Base-by-base conservation (phyloP, 768 basidiomycete species). In the Mycena indigotica region DNA sequence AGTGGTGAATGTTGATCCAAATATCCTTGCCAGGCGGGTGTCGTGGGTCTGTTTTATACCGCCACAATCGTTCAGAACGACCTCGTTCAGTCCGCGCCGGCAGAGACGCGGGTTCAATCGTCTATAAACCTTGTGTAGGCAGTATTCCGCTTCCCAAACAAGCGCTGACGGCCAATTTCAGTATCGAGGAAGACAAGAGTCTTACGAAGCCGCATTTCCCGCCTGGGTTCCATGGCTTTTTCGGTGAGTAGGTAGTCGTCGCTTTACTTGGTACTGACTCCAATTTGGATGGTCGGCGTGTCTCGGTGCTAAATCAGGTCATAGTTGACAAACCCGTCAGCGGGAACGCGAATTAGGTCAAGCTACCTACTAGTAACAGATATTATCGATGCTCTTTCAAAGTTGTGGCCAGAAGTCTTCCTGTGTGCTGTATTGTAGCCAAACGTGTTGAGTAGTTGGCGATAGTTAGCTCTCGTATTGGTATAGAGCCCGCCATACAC, bases 61-160 rank as follows among this genome's bases (percentile, higher is more conserved):
- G 67, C 72, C 19, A 53, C 66, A 19, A 69, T 75, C 21, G 72
- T 69, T 17, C 69, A 75, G 32, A 66, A 63, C 16, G 70, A 70
- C 52, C 58, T 72, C 26, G 57, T 79, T 25, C 68, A 63, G 10
- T 77, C 69, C 26, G 73, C 66, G 10, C 71, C 78, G 3, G 35
- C 70, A 2, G 66, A 71, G 51, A 69, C 52, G 44, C 64, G 66
- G 50, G 60, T 70, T 24, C 70, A 57, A 0, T 77, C 75, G 3
- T 78, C 77, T 5, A 24, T 79, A 29, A 79, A 79, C 32, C 58
- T 77, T 1, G 66, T 69, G 78, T 78, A 66, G 58, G n/a, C n/a
- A n/a, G 75, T 60, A 4, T 8, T 2, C 48, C 8, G 17, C n/a
- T 45, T 16, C 19, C 1, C 13, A 28, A 28, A 5, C 29, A 15